Conservation (phyloP, 2,329 filamentous ascomycete genomes). For the Chaetomium strumarium region DNA sequence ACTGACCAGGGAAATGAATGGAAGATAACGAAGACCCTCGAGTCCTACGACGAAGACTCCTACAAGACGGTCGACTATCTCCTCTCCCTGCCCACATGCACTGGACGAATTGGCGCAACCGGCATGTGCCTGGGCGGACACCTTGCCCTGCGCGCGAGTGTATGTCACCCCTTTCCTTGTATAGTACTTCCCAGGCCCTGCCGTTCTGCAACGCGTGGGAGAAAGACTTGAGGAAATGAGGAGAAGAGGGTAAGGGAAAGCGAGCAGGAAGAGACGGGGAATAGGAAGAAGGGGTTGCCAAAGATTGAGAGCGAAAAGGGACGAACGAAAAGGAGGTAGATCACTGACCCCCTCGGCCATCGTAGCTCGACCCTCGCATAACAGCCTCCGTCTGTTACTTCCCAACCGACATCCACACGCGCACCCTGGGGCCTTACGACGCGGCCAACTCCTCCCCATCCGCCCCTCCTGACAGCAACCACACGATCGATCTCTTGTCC, state of each 20-base stretch:
- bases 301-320: too few relatives aligned
- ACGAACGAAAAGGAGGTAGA: not conserved
- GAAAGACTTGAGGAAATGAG: too few relatives aligned
- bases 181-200: too few relatives aligned
- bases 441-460: constrained; percentile 42
- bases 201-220: not conserved
- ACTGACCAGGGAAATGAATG: constrained; percentile 83
- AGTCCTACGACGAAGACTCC: constrained; percentile 80
- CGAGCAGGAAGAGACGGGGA: too few relatives aligned
- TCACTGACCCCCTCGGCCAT: constrained; percentile 2
- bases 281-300: too few relatives aligned
- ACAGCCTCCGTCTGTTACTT: constrained; percentile 80
- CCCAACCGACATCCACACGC: constrained; percentile 81
- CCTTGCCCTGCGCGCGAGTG: constrained; percentile 58
- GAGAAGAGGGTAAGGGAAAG: too few relatives aligned
- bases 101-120: constrained; percentile 69
- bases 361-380: constrained; percentile 65
- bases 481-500: constrained; percentile 49
- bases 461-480: constrained; percentile 36
- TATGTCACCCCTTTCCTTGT: constrained; percentile 32
- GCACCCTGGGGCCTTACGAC: constrained; percentile 60
- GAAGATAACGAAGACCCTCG: constrained; percentile 79
- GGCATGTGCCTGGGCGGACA: constrained; percentile 95
- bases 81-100: constrained; percentile 69
- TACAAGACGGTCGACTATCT: constrained; percentile 62